Base-by-base conservation (phyloP, 139 green algal species). In the Volvox reticuliferus region DNA sequence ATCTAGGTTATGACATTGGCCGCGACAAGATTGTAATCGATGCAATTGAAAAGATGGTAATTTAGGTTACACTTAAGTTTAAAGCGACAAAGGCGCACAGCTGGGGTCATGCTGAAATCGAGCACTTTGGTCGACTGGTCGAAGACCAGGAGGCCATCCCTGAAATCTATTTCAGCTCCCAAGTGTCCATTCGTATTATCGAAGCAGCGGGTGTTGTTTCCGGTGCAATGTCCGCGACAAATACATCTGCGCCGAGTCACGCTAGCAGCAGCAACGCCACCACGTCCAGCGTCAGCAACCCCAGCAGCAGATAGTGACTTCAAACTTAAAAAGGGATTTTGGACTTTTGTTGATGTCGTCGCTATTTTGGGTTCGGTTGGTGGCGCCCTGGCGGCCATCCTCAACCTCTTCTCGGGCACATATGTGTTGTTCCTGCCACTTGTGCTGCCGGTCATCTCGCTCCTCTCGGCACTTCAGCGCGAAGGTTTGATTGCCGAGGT, bases 361-460 rank as follows among this genome's bases (percentile, higher is more conserved):
- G 83, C 93, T 1, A 93, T 94, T 21, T 36, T 95, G 65, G 93
- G 91, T 14, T 93, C 90, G 0, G 92, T 95, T 5, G 91, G 83
- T 18, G 93, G 93, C 21, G 92, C 91, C 13, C 88, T 95, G 50
- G 85, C 88, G 24, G 91, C 91, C 32, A 85, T 95, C 62, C 84
- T 95, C 37, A 91, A 91, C 69, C 37, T 93, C 0, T 88, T 93
- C 14, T 84, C 82, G 28, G 88, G 87, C 30, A 91, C 79, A 0
- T 93, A 93, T 37, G 92, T 93, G 30, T 88, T 95, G 12, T 84
- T 82, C 28, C 87, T 95, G n/a, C 93, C 93, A 13, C 76, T 95
- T 88, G 87, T 95, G 78, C 91, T 95, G 65, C 93, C 93, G 6
- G 91, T 95, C 12, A 84, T 95, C n/a, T 94, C 93, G 5, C 90